A percentile compares a stretch with the other conserved stretches of the same genome.
phyloP scores from a whole-genome alignment of 164 flowering plant species.

The Warburgia ugandensis region DNA sequence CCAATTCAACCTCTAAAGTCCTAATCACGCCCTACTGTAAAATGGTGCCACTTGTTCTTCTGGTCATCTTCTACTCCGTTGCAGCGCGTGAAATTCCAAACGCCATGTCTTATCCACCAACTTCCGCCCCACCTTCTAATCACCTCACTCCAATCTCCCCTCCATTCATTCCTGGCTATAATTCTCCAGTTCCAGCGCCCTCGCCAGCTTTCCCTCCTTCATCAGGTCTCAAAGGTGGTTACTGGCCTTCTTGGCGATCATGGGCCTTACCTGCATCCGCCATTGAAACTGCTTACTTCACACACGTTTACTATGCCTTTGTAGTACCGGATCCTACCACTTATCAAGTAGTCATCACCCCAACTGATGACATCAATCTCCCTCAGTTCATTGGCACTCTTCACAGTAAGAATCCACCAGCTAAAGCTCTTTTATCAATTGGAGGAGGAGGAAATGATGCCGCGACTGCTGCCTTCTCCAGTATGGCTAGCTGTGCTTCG shows the following conservation, averaged over 20 bases:
- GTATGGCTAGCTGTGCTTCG: constrained; percentile 11
- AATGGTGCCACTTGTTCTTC: no score
- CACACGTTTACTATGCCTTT: constrained; percentile 33
- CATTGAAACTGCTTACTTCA: constrained; percentile 27
- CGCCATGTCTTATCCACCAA: no score
- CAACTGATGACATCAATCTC: constrained; percentile 13
- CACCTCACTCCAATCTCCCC: no score
- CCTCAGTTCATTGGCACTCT: constrained; percentile 18
- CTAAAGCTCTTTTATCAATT: constrained; percentile 30
- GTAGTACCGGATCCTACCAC: constrained; percentile 18
- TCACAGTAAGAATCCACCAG: constrained; percentile 8
- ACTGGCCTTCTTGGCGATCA: constrained; percentile 24
- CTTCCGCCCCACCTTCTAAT: no score
- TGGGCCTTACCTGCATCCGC: constrained; percentile 12
- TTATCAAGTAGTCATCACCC: constrained; percentile 13
- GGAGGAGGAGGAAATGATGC: constrained; percentile 30
- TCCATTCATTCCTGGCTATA: no score
- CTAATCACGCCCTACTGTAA: no score
- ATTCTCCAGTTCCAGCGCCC: no score
- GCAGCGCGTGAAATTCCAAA: no score
- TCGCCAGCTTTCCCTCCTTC: no score
- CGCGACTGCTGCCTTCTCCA: constrained; percentile 7
- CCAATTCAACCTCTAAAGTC: no score
- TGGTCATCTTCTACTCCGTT: no score
- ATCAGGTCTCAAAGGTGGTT: constrained; percentile 18